These are phyloP conservation scores for Anthostomella pinea DNA, from an alignment of 2,329 filamentous ascomycete species.

Conservation along the genomic window DNA sequence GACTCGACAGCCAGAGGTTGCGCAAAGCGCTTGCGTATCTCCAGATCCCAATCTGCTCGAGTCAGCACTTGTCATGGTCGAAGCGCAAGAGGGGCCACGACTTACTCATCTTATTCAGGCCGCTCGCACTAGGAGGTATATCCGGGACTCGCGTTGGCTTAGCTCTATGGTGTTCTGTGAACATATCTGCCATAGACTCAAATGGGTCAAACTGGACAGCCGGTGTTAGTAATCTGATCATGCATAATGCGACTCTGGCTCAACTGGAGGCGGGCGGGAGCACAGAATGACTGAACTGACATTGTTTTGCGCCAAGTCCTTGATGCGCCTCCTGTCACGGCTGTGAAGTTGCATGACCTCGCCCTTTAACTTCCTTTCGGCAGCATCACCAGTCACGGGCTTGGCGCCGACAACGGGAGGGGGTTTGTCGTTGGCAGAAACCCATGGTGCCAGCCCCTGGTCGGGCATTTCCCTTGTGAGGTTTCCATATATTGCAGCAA, in stretches of 20 bases:
- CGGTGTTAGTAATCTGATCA: conserved; percentile 28
- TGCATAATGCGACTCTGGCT: no score
- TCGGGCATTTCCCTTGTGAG: conserved; percentile 68
- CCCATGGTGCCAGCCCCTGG: conserved; percentile 65
- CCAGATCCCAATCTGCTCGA: conserved; percentile 58
- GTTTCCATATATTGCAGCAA: conserved; percentile 66
- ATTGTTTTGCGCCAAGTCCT: conserved; percentile 61
- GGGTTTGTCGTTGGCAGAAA: conserved; percentile 69
- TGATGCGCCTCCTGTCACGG: conserved; percentile 63
- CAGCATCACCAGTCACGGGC: conserved; percentile 62
- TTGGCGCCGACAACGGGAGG: conserved; percentile 55
- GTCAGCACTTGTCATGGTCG: conserved; percentile 5
- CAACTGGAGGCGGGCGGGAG: neutral
- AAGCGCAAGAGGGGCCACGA: conserved; percentile 25
- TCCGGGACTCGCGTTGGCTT: conserved; percentile 51
- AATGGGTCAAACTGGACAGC: conserved; percentile 49
- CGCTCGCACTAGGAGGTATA: conserved; percentile 65
- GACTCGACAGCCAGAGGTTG: conserved; percentile 65
- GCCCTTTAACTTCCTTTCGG: conserved; percentile 63
- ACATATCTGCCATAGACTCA: conserved; percentile 51
- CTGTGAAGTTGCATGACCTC: conserved; percentile 70
- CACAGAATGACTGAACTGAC: conserved; percentile 39
- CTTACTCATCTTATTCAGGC: conserved; percentile 78
- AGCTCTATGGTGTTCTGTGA: conserved; percentile 49
- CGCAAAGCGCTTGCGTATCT: conserved; percentile 64